Conservation (phyloP, 2,329 filamentous ascomycete genomes). For the Ambrosiella beaveri region DNA sequence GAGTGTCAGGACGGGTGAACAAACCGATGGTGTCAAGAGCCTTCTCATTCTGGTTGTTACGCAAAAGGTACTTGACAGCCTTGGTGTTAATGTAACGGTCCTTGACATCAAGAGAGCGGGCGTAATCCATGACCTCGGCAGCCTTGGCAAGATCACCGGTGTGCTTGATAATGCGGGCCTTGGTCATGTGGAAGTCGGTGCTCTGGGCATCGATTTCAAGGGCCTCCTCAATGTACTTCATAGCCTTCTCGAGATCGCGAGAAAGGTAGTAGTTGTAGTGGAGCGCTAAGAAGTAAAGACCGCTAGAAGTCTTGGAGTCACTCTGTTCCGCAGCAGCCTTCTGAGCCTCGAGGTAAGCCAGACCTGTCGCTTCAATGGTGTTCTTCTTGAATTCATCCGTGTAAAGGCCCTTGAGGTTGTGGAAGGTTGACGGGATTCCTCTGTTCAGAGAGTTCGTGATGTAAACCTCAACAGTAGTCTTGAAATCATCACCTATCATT, state of each 20-base stretch:
- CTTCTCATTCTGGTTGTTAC: slow-evolving; percentile 77
- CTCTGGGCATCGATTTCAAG: slow-evolving; percentile 63
- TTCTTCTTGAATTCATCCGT: slow-evolving; percentile 58
- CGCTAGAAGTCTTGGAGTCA: slow-evolving; percentile 18
- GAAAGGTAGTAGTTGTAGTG: slow-evolving; percentile 90
- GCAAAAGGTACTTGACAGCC: slow-evolving; percentile 86
- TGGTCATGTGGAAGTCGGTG: slow-evolving; percentile 88
- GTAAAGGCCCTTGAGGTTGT: slow-evolving; percentile 90
- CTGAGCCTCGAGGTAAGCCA: slow-evolving; percentile 50
- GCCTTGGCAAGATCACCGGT: slow-evolving; percentile 63
- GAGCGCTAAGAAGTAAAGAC: slow-evolving; percentile 84
- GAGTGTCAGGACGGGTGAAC: slow-evolving; percentile 82
- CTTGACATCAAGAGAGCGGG: slow-evolving; percentile 67
- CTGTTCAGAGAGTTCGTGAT: slow-evolving; percentile 73
- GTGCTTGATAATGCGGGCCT: slow-evolving; percentile 89
- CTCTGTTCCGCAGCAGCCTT: slow-evolving; percentile 45
- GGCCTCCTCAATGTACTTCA: slow-evolving; percentile 66
- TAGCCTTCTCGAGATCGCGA: slow-evolving; percentile 66
- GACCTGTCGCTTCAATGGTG: slow-evolving; percentile 56
- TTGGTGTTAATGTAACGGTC: slow-evolving; percentile 98
- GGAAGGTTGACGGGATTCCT: slow-evolving; percentile 89
- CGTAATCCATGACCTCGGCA: slow-evolving; percentile 73
- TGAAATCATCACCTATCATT: slow-evolving; percentile 55
- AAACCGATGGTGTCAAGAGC: slow-evolving; percentile 79
- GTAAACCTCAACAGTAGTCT: slow-evolving; percentile 59